These are phyloP conservation scores for Brassica cretica DNA, from an alignment of 345 rosid species.

Conservation along the genomic window DNA sequence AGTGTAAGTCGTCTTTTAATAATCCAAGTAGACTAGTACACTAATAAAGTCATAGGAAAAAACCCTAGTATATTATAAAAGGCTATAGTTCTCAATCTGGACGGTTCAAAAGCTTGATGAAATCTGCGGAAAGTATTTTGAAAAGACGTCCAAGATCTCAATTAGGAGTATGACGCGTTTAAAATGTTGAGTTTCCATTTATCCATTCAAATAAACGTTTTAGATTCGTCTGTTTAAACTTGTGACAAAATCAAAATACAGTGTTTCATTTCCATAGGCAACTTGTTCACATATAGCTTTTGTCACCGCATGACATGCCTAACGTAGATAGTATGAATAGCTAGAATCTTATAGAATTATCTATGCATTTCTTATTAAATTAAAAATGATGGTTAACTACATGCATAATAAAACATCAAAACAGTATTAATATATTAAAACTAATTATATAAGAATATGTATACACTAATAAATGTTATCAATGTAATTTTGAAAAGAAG, in stretches of 20 bases:
- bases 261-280: neutral
- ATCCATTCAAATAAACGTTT: neutral
- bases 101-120: neutral
- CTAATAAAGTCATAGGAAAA: neutral
- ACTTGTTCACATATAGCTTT: neutral
- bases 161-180: neutral
- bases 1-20: neutral
- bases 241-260: neutral
- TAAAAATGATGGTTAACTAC: no score
- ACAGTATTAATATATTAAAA: no score
- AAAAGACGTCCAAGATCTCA: neutral
- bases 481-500: neutral
- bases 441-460: neutral
- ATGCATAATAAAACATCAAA: neutral
- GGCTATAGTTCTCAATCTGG: neutral
- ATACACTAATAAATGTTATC: neutral
- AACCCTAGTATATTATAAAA: no score
- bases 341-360: neutral
- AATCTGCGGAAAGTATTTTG: neutral
- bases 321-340: neutral
- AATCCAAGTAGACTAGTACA: neutral
- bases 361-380: no score
- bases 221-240: neutral
- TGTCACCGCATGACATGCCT: neutral
- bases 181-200: neutral